Base-by-base conservation (phyloP, 345 rosid genomes). In the Populus pruinosa region DNA sequence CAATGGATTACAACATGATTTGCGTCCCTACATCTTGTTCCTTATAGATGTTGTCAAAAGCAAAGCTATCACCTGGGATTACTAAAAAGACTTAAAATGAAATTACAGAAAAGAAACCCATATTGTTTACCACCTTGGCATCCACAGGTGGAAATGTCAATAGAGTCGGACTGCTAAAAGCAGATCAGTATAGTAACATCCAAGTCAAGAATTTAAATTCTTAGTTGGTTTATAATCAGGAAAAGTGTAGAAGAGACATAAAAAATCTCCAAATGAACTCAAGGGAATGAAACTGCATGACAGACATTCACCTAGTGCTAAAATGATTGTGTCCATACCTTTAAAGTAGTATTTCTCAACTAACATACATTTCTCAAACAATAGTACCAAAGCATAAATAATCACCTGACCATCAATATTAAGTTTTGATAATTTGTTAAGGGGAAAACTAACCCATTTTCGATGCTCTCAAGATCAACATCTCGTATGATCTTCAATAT, bases 381-480 rank as follows among this genome's bases (percentile, higher is more conserved):
- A 23, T 49, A 49, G 63, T 33, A 39, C 18, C 49, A 36, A 70
- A 63, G 18, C 33, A 50, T 18, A 69, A 71, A 49, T 44, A 49
- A 35, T 27, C 11, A 4, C 27, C 27, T n/a, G 29, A 23, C 14
- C 12, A 12, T 59, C 16, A 59, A 59, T 59, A 59, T 9, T 59
- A 59, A 41, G 61, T 61, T 55, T 36, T 16, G 3, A 35, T 70
- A 44, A 65, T 23, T 61, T 56, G 5, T 47, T 41, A 10, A 47
- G 47, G 12, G 53, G 67, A 78, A 82, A 77, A 78, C 91, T 83
- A 71, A 93, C 97, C 98, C 96, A 67, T 89, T 91, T 79, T 93
- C 97, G 49, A 95, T 91, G 85, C 74, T 83, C 81, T 89, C 92
- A 53, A 87, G 78, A 87, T 95, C 89, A 77, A 88, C 86, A 74